Evolutionary conservation across 2,329 filamentous ascomycete genomes (phyloP).

Genomic region (Aspergillus phoenicis): DNA sequence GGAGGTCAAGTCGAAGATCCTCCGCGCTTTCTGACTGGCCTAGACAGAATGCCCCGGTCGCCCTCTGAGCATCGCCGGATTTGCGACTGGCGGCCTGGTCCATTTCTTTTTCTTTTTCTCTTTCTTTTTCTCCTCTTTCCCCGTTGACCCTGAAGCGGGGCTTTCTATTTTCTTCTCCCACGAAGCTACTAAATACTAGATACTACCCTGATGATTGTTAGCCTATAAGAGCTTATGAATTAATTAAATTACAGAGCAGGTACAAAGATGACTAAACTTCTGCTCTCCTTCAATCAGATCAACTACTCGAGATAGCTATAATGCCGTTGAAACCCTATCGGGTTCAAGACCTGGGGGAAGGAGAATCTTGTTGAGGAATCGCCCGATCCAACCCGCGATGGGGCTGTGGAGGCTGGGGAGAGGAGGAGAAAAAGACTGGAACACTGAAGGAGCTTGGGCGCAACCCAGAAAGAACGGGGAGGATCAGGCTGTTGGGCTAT

Average conservation of each 20-base stretch:
- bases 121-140: background rate
- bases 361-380: background rate
- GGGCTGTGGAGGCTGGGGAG: background rate
- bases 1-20: conserved; percentile 26
- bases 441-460: conserved; percentile 8
- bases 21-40: conserved; percentile 26
- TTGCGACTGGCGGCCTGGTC: background rate
- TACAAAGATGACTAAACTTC: background rate
- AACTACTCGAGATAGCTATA: too few species aligned
- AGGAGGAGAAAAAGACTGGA: background rate
- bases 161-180: background rate
- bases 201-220: too few species aligned
- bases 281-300: too few species aligned
- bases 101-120: too few species aligned
- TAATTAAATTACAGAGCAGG: background rate
- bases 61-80: conserved; percentile 9
- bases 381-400: background rate
- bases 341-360: background rate
- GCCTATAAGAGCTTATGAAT: too few species aligned
- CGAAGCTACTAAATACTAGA: background rate
- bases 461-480: background rate
- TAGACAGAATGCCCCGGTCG: conserved; percentile 16
- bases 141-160: conserved; percentile 2
- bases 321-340: background rate
- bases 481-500: background rate